Evolutionary conservation across 257 asterid genomes (phyloP).

Genomic region (Solanum piurae): DNA sequence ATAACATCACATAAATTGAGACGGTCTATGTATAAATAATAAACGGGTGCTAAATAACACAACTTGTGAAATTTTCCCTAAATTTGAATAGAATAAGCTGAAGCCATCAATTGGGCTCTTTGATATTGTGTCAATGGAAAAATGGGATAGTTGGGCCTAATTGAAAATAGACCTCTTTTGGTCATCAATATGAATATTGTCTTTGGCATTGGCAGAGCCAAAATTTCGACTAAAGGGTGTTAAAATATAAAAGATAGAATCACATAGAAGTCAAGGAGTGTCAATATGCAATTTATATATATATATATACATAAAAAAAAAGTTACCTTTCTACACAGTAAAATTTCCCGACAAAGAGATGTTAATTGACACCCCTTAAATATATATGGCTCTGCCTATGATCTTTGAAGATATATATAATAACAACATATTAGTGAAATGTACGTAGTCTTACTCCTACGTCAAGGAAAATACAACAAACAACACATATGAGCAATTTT

Average conservation of each 20-base stretch:
- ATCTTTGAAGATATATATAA: not conserved
- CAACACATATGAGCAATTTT: not conserved
- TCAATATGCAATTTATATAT: not conserved
- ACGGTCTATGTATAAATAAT: no score
- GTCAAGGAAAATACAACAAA: not conserved
- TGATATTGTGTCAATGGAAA: not conserved
- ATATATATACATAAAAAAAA: no score
- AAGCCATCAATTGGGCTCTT: not conserved
- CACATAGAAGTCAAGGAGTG: no score
- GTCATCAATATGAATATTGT: not conserved
- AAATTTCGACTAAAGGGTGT: no score
- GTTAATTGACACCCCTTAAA: no score
- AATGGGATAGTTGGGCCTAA: not conserved
- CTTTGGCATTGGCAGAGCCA: not conserved
- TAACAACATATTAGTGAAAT: no score
- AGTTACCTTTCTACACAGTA: no score
- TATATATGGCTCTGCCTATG: no score
- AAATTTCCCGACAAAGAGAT: no score
- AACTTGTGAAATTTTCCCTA: not conserved
- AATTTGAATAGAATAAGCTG: not conserved
- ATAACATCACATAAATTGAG: no score
- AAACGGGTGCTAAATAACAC: not conserved
- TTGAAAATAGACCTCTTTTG: not conserved
- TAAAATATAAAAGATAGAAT: no score
- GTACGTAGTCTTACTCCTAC: not conserved